Evolutionary conservation across 2,329 filamentous ascomycete species (phyloP).

Genomic region (Fusarium robinianum): DNA sequence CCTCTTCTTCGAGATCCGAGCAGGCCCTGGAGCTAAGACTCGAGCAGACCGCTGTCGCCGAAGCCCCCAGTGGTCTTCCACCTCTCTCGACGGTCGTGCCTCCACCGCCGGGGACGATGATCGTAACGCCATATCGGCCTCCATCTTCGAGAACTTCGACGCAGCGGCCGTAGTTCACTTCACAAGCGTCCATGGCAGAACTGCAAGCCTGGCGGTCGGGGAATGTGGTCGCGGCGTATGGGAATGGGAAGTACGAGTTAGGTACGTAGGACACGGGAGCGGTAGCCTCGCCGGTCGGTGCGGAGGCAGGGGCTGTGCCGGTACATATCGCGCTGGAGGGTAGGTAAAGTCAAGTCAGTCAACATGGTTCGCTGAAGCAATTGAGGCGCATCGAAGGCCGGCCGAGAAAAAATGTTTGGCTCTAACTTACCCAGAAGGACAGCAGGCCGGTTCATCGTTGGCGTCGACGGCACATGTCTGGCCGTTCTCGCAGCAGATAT

Average conservation of each 20-base stretch:
- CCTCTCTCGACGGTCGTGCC: slow-evolving; percentile 56
- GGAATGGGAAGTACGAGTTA: slow-evolving; percentile 64
- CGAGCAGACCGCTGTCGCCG: slow-evolving; percentile 59
- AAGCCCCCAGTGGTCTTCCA: slow-evolving; percentile 46
- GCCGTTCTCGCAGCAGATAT: slow-evolving; percentile 56
- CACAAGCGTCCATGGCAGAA: slow-evolving; percentile 56
- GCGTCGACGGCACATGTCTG: slow-evolving; percentile 56
- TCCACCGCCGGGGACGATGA: slow-evolving; percentile 58
- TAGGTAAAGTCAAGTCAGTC: too few relatives aligned
- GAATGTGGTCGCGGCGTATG: slow-evolving; percentile 59
- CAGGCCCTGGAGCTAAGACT: slow-evolving; percentile 60
- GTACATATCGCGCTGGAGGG: slow-evolving; percentile 56
- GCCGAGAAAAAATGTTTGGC: too few relatives aligned
- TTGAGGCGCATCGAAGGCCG: too few relatives aligned
- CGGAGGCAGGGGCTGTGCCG: slow-evolving; percentile 54
- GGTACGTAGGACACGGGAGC: slow-evolving; percentile 55
- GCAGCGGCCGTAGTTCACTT: slow-evolving; percentile 58
- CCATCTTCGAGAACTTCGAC: slow-evolving; percentile 52
- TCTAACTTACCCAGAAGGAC: slow-evolving; percentile 57
- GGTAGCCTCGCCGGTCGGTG: slow-evolving; percentile 43
- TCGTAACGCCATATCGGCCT: slow-evolving; percentile 56
- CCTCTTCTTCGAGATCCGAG: slow-evolving; percentile 46
- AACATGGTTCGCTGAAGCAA: neutral
- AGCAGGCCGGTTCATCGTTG: slow-evolving; percentile 57
- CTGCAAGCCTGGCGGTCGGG: slow-evolving; percentile 56